These are phyloP conservation scores for Lentinula novae-zelandiae DNA, from an alignment of 1,284 basidiomycete genomes.

Conservation along the genomic window DNA sequence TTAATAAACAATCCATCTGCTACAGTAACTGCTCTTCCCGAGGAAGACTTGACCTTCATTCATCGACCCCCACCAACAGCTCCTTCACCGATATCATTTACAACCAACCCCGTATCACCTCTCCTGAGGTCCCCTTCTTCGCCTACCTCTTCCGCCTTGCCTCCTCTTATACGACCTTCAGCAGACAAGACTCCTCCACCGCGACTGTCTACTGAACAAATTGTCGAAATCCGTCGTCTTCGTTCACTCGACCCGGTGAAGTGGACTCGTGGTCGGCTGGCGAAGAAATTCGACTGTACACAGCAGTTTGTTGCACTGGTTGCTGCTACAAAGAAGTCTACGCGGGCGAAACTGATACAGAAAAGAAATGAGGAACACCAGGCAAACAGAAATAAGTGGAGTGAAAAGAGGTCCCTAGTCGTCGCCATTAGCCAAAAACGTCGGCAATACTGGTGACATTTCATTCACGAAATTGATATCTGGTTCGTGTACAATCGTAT, in stretches of 20 bases:
- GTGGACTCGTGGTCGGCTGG: constrained; percentile 50
- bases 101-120: constrained; percentile 64
- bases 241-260: constrained; percentile 45
- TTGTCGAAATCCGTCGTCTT: constrained; percentile 55
- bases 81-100: constrained; percentile 65
- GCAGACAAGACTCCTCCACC: constrained; percentile 29
- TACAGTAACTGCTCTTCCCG: constrained; percentile 49
- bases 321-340: constrained; percentile 49
- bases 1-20: constrained; percentile 55
- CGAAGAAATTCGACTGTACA: constrained; percentile 56
- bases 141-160: constrained; percentile 28
- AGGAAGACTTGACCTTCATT: constrained; percentile 65
- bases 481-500: background rate
- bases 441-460: constrained; percentile 52
- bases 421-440: constrained; percentile 55
- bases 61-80: constrained; percentile 73
- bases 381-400: constrained; percentile 47
- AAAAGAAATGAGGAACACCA: constrained; percentile 37
- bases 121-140: constrained; percentile 43
- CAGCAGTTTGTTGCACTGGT: constrained; percentile 50
- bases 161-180: constrained; percentile 42
- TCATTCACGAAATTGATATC: background rate
- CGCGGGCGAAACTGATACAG: constrained; percentile 34
- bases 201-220: constrained; percentile 46
- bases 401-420: constrained; percentile 50